Percentiles rank a stretch among this genome's conserved stretches.
These are phyloP conservation scores for Podila verticillata DNA, from an alignment of 192 early-diverging fungal genomes.

Conservation along the genomic window DNA sequence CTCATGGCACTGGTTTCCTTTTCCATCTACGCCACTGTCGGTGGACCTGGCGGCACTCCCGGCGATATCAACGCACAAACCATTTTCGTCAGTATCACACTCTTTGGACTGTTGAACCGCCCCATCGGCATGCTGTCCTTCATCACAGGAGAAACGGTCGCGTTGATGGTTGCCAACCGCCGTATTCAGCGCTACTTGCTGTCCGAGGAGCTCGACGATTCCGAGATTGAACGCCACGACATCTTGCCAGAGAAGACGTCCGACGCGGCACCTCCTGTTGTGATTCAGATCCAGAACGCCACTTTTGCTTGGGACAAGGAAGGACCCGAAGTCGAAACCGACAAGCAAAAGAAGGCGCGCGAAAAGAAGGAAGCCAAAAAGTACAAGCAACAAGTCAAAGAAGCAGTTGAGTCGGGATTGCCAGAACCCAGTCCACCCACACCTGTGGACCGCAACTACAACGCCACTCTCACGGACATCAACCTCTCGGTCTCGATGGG, in stretches of 20 bases:
- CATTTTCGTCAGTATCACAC: slow-evolving; percentile 34
- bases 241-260: neutral
- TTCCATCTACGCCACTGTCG: slow-evolving; percentile 25
- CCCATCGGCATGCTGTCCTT: slow-evolving; percentile 42
- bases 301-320: slow-evolving; percentile 40
- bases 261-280: neutral
- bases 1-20: slow-evolving; percentile 33
- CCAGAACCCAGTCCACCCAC: slow-evolving; percentile 10
- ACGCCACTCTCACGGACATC: slow-evolving; percentile 32
- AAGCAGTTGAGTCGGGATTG: slow-evolving; percentile 23
- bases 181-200: slow-evolving; percentile 41
- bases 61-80: slow-evolving; percentile 31
- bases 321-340: slow-evolving; percentile 19
- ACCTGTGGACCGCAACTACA: slow-evolving; percentile 23
- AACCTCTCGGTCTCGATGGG: slow-evolving; percentile 34
- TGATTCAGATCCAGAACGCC: slow-evolving; percentile 30
- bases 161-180: slow-evolving; percentile 8
- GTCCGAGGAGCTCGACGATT: slow-evolving; percentile 17
- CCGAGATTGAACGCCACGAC: neutral
- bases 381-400: slow-evolving; percentile 18
- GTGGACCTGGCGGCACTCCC: slow-evolving; percentile 19
- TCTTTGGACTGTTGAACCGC: slow-evolving; percentile 32
- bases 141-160: slow-evolving; percentile 14
- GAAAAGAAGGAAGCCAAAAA: slow-evolving; percentile 23
- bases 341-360: slow-evolving; percentile 11